Percentiles rank a stretch among this genome's conserved stretches.
Conservation (phyloP, 768 basidiomycete genomes). For the Mrakia blollopis region DNA sequence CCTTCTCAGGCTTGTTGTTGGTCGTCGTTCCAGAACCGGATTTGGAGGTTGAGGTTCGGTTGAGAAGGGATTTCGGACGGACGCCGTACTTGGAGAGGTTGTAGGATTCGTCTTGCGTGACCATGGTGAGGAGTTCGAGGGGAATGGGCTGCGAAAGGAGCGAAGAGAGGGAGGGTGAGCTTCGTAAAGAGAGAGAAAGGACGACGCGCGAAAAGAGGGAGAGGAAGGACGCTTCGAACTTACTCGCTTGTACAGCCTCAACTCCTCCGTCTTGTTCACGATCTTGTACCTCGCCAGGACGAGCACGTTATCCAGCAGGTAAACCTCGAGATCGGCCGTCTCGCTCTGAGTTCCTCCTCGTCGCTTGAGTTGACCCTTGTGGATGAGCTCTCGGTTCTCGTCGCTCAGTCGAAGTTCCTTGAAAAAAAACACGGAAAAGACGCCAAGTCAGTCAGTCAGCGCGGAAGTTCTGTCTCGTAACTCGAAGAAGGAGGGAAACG, state of each 20-base stretch:
- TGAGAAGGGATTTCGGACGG: slow-evolving; percentile 41
- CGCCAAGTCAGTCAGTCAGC: not conserved
- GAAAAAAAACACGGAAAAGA: not conserved
- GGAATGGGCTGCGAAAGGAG: slow-evolving; percentile 73
- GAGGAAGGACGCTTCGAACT: slow-evolving; percentile 39
- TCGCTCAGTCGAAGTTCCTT: slow-evolving; percentile 82
- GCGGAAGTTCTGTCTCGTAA: too few species aligned
- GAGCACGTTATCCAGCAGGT: slow-evolving; percentile 93
- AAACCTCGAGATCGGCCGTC: slow-evolving; percentile 85
- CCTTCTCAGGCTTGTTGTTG: slow-evolving; percentile 35
- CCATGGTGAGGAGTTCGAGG: slow-evolving; percentile 79
- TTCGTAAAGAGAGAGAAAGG: not conserved
- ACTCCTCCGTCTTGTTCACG: slow-evolving; percentile 68
- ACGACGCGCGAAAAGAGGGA: not conserved
- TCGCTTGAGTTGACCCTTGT: slow-evolving; percentile 84
- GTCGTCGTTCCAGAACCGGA: slow-evolving; percentile 18
- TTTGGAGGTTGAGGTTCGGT: slow-evolving; percentile 36
- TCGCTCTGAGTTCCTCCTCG: slow-evolving; percentile 65
- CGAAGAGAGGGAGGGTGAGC: not conserved
- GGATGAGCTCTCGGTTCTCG: slow-evolving; percentile 82
- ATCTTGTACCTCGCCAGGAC: slow-evolving; percentile 89
- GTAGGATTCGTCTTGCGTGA: slow-evolving; percentile 66
- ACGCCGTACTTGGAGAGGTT: slow-evolving; percentile 42
- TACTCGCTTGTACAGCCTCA: slow-evolving; percentile 88
- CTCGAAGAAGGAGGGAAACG: too few species aligned